Evolutionary conservation across 108 stramenopile species (phyloP).

Genomic region (Epithemia pelagica): DNA sequence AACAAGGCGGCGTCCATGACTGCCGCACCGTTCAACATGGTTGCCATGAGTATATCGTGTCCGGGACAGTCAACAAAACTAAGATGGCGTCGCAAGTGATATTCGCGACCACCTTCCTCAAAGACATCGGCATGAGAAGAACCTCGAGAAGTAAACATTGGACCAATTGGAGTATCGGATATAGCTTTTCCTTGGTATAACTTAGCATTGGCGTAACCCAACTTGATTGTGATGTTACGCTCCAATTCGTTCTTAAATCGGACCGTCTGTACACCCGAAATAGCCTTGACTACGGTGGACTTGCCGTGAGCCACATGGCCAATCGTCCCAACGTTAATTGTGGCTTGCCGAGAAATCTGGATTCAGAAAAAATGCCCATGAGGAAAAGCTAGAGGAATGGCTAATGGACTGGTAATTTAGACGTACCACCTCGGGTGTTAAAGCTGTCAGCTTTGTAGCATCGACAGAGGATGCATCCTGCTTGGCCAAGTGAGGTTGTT

Average conservation of each 20-base stretch:
- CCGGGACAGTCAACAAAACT: slow-evolving; percentile 99
- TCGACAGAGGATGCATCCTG: slow-evolving; percentile 79
- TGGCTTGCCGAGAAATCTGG: slow-evolving; percentile 98
- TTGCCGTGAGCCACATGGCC: slow-evolving; percentile 99
- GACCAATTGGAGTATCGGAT: slow-evolving; percentile 21
- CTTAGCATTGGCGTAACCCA: slow-evolving; percentile 99
- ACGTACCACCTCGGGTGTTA: slow-evolving; percentile 87
- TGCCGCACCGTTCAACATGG: slow-evolving; percentile 99
- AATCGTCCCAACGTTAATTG: slow-evolving; percentile 99
- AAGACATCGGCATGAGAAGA: slow-evolving; percentile 90
- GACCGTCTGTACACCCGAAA: slow-evolving; percentile 99
- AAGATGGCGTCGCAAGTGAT: slow-evolving; percentile 93
- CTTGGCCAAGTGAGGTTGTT: slow-evolving; percentile 63
- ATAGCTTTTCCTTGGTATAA: slow-evolving; percentile 91
- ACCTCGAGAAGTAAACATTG: slow-evolving; percentile 88
- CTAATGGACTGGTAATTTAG: neutral
- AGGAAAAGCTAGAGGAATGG: neutral
- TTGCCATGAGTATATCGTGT: slow-evolving; percentile 99
- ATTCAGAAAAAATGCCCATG: no score
- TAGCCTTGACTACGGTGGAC: slow-evolving; percentile 97
- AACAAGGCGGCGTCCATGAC: slow-evolving; percentile 99
- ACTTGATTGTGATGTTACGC: slow-evolving; percentile 99
- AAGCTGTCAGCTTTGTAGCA: slow-evolving; percentile 67
- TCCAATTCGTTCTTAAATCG: slow-evolving; percentile 99
- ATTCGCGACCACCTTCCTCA: slow-evolving; percentile 73